phyloP scores from a whole-genome alignment of 2,329 filamentous ascomycete genomes.

The Graphilbum sp. region DNA sequence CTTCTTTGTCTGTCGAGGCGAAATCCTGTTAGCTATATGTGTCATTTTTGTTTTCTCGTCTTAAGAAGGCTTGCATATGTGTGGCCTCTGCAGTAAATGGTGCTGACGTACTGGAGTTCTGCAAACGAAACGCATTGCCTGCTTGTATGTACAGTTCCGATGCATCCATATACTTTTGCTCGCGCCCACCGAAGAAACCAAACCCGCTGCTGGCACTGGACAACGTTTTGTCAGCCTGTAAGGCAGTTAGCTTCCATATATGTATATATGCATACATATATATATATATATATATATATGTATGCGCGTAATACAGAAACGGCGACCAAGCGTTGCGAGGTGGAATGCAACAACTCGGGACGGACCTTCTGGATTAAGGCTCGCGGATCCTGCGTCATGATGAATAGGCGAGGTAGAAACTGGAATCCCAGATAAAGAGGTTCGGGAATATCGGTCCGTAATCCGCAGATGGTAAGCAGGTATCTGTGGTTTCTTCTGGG shows the following conservation, averaged over 20 bases:
- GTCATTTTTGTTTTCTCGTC: no score
- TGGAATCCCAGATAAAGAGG: no score
- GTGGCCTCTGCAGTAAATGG: no score
- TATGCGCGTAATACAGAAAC: background rate
- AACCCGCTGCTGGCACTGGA: constrained; percentile 64
- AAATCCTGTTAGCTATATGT: no score
- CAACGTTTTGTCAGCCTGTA: constrained; percentile 72
- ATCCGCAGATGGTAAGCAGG: background rate
- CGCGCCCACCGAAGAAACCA: constrained; percentile 71
- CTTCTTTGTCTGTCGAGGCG: constrained; percentile 59
- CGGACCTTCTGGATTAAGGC: constrained; percentile 61
- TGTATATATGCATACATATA: no score
- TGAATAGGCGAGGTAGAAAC: background rate
- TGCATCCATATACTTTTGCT: constrained; percentile 81
- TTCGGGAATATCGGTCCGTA: no score
- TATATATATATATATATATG: no score
- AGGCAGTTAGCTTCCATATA: no score
- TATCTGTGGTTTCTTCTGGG: no score
- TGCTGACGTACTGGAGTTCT: constrained; percentile 53
- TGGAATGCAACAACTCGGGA: constrained; percentile 10
- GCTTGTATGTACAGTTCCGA: constrained; percentile 78
- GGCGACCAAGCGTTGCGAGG: constrained; percentile 9
- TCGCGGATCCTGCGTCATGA: constrained; percentile 45
- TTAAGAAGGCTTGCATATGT: no score
- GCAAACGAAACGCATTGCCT: constrained; percentile 80